These are phyloP conservation scores for Pontederia paniculata DNA, from an alignment of 176 grass and related monocot genomes.

Conservation along the genomic window DNA sequence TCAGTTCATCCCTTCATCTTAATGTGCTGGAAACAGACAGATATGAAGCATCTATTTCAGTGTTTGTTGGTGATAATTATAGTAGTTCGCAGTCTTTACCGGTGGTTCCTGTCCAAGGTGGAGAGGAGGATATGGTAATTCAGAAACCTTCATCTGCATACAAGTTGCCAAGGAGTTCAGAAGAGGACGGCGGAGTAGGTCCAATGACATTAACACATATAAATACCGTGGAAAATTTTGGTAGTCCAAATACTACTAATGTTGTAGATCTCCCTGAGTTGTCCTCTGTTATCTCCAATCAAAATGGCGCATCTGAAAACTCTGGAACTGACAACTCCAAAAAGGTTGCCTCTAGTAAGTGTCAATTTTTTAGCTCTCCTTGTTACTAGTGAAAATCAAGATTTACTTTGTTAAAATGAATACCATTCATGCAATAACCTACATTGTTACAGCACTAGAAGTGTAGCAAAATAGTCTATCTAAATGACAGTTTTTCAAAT, in stretches of 20 bases:
- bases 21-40: conserved; percentile 24
- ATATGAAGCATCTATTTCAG: conserved; percentile 4
- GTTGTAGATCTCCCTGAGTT: neutral
- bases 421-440: no score
- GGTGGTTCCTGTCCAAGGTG: conserved; percentile 2
- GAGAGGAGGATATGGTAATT: conserved; percentile 5
- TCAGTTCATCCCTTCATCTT: conserved; percentile 26
- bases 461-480: no score
- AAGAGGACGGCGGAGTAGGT: neutral
- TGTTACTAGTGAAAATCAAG: neutral
- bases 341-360: conserved; percentile 8
- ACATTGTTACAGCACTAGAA: no score
- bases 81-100: neutral
- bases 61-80: conserved; percentile 8
- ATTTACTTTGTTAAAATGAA: no score
- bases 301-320: neutral
- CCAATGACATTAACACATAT: neutral
- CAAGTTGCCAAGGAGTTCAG: neutral
- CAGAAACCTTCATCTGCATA: conserved; percentile 1
- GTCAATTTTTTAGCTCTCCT: neutral
- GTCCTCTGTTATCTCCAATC: neutral
- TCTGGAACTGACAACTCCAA: neutral
- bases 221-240: neutral
- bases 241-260: neutral
- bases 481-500: no score